Conservation (phyloP, 2,329 filamentous ascomycete species). For the Hyphodiscus sp. region DNA sequence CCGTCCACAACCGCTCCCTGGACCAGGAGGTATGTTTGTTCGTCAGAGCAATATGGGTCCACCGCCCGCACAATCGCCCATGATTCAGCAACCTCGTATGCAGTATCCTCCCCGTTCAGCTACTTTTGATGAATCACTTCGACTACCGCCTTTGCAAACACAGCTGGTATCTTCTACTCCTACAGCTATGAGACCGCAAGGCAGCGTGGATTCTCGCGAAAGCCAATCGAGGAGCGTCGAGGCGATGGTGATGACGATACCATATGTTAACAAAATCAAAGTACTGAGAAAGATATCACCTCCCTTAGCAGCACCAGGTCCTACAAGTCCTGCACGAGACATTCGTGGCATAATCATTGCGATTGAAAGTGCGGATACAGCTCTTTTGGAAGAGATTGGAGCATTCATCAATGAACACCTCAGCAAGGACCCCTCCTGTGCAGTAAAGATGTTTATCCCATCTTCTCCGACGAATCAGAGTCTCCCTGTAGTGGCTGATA, state of each 20-base stretch:
- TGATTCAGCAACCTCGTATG: slow-evolving; percentile 19
- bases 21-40: slow-evolving; percentile 15
- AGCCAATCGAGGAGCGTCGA: slow-evolving; percentile 46
- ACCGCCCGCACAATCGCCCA: slow-evolving; percentile 23
- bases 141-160: slow-evolving; percentile 30
- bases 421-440: slow-evolving; percentile 21
- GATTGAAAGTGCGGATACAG: slow-evolving; percentile 64
- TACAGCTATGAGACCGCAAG: slow-evolving; percentile 32
- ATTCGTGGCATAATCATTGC: slow-evolving; percentile 74
- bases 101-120: slow-evolving; percentile 21
- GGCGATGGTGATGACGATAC: slow-evolving; percentile 69
- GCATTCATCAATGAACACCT: slow-evolving; percentile 45
- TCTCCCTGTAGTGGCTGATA: slow-evolving; percentile 2
- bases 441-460: slow-evolving; percentile 16
- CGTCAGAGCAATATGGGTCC: slow-evolving; percentile 26
- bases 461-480: not conserved
- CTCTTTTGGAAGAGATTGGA: slow-evolving; percentile 50
- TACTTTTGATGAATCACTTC: slow-evolving; percentile 29
- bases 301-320: slow-evolving; percentile 43
- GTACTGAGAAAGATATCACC: slow-evolving; percentile 71
- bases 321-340: slow-evolving; percentile 31
- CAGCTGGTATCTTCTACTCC: slow-evolving; percentile 30
- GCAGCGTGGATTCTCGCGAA: slow-evolving; percentile 27
- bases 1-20: slow-evolving; percentile 32
- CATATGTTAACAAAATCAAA: slow-evolving; percentile 68